Evolutionary conservation across 345 rosid species (phyloP), one percentile per base, ranked within the genome.

Genomic region (Corchorus olitorius): DNA sequence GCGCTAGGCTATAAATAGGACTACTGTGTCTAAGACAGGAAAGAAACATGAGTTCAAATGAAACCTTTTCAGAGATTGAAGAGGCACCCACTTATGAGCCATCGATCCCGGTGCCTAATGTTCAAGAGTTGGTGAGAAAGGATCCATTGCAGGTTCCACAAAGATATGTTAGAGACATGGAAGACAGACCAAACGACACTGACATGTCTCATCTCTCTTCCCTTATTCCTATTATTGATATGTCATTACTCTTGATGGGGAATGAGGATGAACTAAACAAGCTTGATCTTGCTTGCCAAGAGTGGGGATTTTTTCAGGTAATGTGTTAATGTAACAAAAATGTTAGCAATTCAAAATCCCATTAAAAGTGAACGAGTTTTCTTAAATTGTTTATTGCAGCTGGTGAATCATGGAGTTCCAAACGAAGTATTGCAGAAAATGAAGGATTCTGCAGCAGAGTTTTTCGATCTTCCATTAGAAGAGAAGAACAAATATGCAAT

Each of bases 221-320:
- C 1, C 16, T 52, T 16, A 55, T 80, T 65, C 81, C 79, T 14
- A 52, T 77, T 43, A 75, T 73, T 17, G 75, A 81, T 45, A 0
- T 45, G 10, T 77, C 75, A 22, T 70, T 83, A 56, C 75, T 83
- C 19, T 14, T 73, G 4, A 73, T 54, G 4, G 82, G 69, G 13
- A 70, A 83, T 8, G 14, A 19, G 9, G 75, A 73, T 34, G 84
- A 81, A 55, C 79, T 83, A 64, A 60, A 46, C 35, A 76, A 80
- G 74, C 61, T 85, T 2, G 83, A 78, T 41, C 20, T 41, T 49
- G 84, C 84, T 60, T 75, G 79, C 80, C 55, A 59, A 76, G 61
- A 63, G 3, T 76, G 83, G 84, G 86, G 80, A 19, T 78, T 85
- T 74, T 81, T 85, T 46, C 84, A 76, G 84, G 83, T 83, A 43